These are phyloP conservation scores for Echinosophora koreensis DNA, from an alignment of 306 rosid species.

Conservation along the genomic window DNA sequence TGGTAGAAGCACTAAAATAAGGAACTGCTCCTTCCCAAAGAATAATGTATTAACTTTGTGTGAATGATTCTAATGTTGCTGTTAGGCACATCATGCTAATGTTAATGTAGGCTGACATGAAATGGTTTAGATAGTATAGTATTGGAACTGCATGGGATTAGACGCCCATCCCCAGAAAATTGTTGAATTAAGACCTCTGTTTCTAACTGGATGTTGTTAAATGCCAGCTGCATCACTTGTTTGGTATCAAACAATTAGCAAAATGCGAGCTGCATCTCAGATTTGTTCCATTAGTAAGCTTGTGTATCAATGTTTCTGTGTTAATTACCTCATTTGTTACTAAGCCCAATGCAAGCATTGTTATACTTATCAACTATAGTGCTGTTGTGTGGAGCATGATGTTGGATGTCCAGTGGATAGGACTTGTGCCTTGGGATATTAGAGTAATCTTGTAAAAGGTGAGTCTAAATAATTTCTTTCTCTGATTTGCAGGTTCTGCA, in stretches of 20 bases:
- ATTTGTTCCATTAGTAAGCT: slow-evolving; percentile 29
- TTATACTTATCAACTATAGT: background rate
- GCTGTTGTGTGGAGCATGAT: background rate
- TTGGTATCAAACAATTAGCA: slow-evolving; percentile 11
- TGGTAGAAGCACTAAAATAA: too few relatives aligned
- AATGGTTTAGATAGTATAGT: too few relatives aligned
- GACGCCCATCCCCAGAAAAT: background rate
- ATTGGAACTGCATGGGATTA: background rate
- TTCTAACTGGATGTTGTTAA: slow-evolving; percentile 29
- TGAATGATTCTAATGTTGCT: too few relatives aligned
- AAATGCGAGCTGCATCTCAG: background rate
- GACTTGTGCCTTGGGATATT: slow-evolving; percentile 6
- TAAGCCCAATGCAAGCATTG: slow-evolving; percentile 15
- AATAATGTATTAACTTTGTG: too few relatives aligned
- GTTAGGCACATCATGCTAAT: too few relatives aligned
- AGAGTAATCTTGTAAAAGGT: slow-evolving; percentile 15
- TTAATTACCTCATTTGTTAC: slow-evolving; percentile 10
- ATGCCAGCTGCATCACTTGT: background rate
- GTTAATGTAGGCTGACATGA: too few relatives aligned
- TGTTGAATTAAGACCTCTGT: slow-evolving; percentile 29
- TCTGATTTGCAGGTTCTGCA: slow-evolving; percentile 75
- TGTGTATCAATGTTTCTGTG: slow-evolving; percentile 12
- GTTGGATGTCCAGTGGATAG: background rate
- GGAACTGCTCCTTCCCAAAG: too few relatives aligned
- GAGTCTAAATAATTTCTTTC: slow-evolving; percentile 3